phyloP scores from a whole-genome alignment of 2,329 filamentous ascomycete genomes.

The Elsinoe australis region DNA sequence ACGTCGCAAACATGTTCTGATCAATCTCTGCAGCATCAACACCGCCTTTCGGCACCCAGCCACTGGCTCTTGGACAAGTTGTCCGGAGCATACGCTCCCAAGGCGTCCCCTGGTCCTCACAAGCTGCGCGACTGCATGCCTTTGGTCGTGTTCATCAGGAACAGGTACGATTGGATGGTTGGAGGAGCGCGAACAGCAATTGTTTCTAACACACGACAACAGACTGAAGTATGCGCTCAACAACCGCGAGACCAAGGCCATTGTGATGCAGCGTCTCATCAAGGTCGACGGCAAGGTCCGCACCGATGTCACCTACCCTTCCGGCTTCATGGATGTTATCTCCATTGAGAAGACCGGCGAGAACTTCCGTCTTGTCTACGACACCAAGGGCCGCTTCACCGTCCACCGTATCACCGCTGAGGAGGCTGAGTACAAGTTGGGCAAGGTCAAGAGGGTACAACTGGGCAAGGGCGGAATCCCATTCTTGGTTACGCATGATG shows the following conservation, averaged over 20 bases:
- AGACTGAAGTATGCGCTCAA: constrained; percentile 99
- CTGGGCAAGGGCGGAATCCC: constrained; percentile 99
- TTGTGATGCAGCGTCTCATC: constrained; percentile 99
- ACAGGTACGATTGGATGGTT: constrained; percentile 41
- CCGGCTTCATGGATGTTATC: constrained; percentile 99
- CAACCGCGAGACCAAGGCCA: constrained; percentile 92
- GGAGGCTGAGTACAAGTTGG: constrained; percentile 99
- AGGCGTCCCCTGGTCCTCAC: constrained; percentile 80
- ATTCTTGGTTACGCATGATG: constrained; percentile 99
- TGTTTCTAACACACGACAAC: constrained; percentile 36
- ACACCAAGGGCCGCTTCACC: constrained; percentile 99
- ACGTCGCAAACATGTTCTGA: constrained; percentile 26
- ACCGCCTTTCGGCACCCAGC: constrained; percentile 97
- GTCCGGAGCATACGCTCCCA: constrained; percentile 67
- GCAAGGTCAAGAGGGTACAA: constrained; percentile 99
- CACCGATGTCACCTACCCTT: constrained; percentile 94
- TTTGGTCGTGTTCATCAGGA: constrained; percentile 94
- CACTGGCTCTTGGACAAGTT: constrained; percentile 99
- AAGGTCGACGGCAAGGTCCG: constrained; percentile 99
- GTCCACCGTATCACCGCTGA: constrained; percentile 98
- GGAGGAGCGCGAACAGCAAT: not conserved
- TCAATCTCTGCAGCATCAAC: constrained; percentile 96
- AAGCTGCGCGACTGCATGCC: constrained; percentile 99
- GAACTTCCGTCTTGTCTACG: constrained; percentile 99
- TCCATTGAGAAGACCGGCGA: constrained; percentile 98